Conservation (phyloP, 805 yeast genomes). For the Candida takata region DNA sequence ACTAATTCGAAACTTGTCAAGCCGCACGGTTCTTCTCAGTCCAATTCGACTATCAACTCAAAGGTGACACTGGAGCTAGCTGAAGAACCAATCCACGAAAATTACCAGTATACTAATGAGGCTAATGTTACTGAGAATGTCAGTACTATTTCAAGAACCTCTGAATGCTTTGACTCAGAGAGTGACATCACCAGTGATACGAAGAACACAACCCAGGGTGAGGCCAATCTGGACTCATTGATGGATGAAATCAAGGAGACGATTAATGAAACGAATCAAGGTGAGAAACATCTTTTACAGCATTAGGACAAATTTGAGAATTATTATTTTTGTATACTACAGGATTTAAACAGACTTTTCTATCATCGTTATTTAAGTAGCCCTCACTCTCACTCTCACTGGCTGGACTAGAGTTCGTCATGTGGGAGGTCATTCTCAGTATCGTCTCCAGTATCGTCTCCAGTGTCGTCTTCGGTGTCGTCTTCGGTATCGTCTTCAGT, state of each 20-base stretch:
- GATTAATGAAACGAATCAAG: too few species aligned
- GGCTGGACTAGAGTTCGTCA: too few species aligned
- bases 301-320: too few species aligned
- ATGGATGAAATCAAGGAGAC: conserved; percentile 21
- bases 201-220: conserved; percentile 6
- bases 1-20: conserved; percentile 5
- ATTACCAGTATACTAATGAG: conserved; percentile 17
- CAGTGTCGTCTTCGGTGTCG: conserved; percentile 1
- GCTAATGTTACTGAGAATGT: conserved; percentile 15
- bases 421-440: too few species aligned
- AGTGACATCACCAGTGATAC: conserved; percentile 14
- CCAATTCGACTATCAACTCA: too few species aligned
- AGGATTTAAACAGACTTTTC: not conserved
- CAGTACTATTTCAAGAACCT: conserved; percentile 6
- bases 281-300: too few species aligned
- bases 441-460: conserved; percentile 3
- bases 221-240: conserved; percentile 14
- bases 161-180: conserved; percentile 10
- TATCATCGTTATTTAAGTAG: not conserved
- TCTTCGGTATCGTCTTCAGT: conserved; percentile 3
- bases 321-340: not conserved
- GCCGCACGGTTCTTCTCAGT: conserved; percentile 3
- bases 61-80: too few species aligned
- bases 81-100: too few species aligned
- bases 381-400: too few species aligned